These are phyloP conservation scores for Penicillium digitatum DNA, from an alignment of 2,329 filamentous ascomycete species.

Conservation along the genomic window DNA sequence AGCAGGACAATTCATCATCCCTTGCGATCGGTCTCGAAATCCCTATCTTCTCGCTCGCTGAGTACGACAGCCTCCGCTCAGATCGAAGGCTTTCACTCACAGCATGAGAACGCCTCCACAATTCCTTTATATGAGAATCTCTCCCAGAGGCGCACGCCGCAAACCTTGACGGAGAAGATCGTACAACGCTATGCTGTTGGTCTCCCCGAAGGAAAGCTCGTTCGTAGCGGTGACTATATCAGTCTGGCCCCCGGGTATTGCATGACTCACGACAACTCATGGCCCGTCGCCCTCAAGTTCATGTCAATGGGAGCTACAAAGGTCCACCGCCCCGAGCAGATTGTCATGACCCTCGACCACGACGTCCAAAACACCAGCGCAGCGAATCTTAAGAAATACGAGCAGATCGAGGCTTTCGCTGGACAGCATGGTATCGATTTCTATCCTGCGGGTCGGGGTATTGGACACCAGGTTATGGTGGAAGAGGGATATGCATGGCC, in stretches of 20 bases:
- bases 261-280: slow-evolving; percentile 86
- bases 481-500: slow-evolving; percentile 85
- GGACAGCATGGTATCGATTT: slow-evolving; percentile 71
- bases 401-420: slow-evolving; percentile 77
- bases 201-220: slow-evolving; percentile 68
- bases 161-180: slow-evolving; percentile 91
- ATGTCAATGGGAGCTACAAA: slow-evolving; percentile 75
- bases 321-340: slow-evolving; percentile 66
- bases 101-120: background rate
- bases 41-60: background rate
- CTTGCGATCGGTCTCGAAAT: background rate
- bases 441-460: slow-evolving; percentile 72
- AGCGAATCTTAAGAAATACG: slow-evolving; percentile 77
- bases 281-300: slow-evolving; percentile 73
- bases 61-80: background rate
- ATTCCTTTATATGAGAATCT: background rate
- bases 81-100: background rate
- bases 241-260: slow-evolving; percentile 66
- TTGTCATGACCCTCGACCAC: slow-evolving; percentile 82
- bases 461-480: slow-evolving; percentile 74
- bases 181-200: slow-evolving; percentile 78
- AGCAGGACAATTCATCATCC: slow-evolving; percentile 1
- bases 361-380: slow-evolving; percentile 81
- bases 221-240: slow-evolving; percentile 79
- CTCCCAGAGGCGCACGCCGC: slow-evolving; percentile 43